These are phyloP conservation scores for Pyrus pyrifolia DNA, from an alignment of 306 rosid species.

Conservation along the genomic window DNA sequence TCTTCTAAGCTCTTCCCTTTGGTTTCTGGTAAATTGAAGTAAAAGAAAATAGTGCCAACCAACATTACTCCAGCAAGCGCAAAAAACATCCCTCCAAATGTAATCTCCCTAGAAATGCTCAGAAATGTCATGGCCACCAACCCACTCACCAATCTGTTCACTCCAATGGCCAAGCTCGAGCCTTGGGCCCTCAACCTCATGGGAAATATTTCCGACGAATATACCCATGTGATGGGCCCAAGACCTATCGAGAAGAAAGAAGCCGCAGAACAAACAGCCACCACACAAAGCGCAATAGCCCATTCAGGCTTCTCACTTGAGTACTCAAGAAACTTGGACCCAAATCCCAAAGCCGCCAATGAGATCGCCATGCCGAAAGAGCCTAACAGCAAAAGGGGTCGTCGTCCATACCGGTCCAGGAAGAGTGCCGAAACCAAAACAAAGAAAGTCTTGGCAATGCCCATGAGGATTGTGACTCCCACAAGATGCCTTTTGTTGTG, in stretches of 20 bases:
- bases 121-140: slow-evolving; percentile 66
- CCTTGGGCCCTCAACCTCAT: slow-evolving; percentile 64
- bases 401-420: slow-evolving; percentile 57
- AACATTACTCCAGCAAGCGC: slow-evolving; percentile 50
- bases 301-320: slow-evolving; percentile 35
- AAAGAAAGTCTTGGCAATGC: slow-evolving; percentile 47
- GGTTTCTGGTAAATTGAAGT: slow-evolving; percentile 46
- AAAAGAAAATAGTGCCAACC: slow-evolving; percentile 39
- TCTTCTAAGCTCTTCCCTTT: slow-evolving; percentile 41
- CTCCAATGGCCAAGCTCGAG: slow-evolving; percentile 63
- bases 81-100: slow-evolving; percentile 55
- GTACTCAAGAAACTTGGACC: slow-evolving; percentile 34
- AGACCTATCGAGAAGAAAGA: slow-evolving; percentile 78
- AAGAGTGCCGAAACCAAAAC: slow-evolving; percentile 50
- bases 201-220: slow-evolving; percentile 70
- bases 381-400: slow-evolving; percentile 65
- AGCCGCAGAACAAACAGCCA: slow-evolving; percentile 50
- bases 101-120: slow-evolving; percentile 41
- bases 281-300: slow-evolving; percentile 46
- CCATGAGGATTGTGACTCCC: slow-evolving; percentile 65
- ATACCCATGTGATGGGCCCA: slow-evolving; percentile 80
- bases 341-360: slow-evolving; percentile 47
- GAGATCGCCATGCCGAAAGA: slow-evolving; percentile 58
- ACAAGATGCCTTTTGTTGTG: slow-evolving; percentile 39
- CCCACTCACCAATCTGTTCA: slow-evolving; percentile 67